Evolutionary conservation across 768 basidiomycete genomes (phyloP).

Genomic region (Chiua virens): DNA sequence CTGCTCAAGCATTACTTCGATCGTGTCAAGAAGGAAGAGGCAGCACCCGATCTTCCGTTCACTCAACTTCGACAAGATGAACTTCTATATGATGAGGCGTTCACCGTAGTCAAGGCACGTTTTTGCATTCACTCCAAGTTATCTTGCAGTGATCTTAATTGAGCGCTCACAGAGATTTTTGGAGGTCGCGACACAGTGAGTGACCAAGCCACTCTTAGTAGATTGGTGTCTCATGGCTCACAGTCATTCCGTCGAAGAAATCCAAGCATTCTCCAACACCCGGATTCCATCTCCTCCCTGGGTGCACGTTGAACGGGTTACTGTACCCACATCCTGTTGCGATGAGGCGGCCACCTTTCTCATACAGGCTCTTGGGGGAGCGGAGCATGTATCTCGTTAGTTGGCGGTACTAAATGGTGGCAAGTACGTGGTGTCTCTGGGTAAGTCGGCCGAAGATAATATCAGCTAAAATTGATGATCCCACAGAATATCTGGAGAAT

Average conservation of each 20-base stretch:
- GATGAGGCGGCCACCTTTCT: constrained; percentile 71
- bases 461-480: constrained; percentile 11
- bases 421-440: constrained; percentile 85
- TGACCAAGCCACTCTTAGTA: constrained; percentile 1
- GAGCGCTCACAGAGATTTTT: constrained; percentile 62
- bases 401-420: constrained; percentile 98
- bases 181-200: constrained; percentile 67
- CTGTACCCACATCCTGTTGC: constrained; percentile 75
- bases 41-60: constrained; percentile 38
- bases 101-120: constrained; percentile 70
- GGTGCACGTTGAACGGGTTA: constrained; percentile 68
- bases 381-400: constrained; percentile 64
- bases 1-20: constrained; percentile 87
- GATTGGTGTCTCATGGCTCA: background rate
- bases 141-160: background rate
- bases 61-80: constrained; percentile 66
- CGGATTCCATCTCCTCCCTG: constrained; percentile 85
- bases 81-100: constrained; percentile 78
- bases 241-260: constrained; percentile 84
- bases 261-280: constrained; percentile 76
- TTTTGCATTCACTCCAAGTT: background rate
- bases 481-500: constrained; percentile 76
- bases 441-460: constrained; percentile 39
- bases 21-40: constrained; percentile 46
- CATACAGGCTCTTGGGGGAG: constrained; percentile 82